Conservation (phyloP, 805 yeast species). For the Pichia deserticola region DNA sequence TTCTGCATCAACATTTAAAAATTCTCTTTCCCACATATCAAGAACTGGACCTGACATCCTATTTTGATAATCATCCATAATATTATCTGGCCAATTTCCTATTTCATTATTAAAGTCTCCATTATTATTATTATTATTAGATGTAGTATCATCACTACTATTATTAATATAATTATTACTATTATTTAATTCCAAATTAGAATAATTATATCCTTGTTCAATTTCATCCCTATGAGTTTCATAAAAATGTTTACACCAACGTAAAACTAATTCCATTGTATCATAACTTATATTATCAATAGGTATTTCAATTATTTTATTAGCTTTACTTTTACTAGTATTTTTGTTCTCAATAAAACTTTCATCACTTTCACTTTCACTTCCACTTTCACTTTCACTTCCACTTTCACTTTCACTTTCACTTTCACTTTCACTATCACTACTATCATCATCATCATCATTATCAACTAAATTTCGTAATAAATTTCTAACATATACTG, state of each 20-base stretch:
- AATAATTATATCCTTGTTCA: neutral
- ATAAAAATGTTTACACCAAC: slow-evolving; percentile 12
- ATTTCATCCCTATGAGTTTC: slow-evolving; percentile 4
- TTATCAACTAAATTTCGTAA: slow-evolving; percentile 47
- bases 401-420: neutral
- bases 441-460: neutral
- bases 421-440: neutral
- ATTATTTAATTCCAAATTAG: neutral
- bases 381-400: neutral
- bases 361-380: neutral
- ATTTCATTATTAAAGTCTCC: neutral
- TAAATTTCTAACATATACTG: slow-evolving; percentile 72
- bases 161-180: neutral
- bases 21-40: slow-evolving; percentile 87
- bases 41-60: slow-evolving; percentile 33
- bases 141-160: neutral
- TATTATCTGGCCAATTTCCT: slow-evolving; percentile 24
- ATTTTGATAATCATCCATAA: slow-evolving; percentile 52
- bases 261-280: slow-evolving; percentile 6
- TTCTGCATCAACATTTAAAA: slow-evolving; percentile 80
- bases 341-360: no score
- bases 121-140: neutral
- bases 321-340: no score
- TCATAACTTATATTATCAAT: slow-evolving; percentile 3
- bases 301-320: slow-evolving; percentile 6